A percentile compares a stretch with the other conserved stretches of the same genome.
These are phyloP conservation scores for Phyllosticta capitalensis DNA, from an alignment of 2,329 filamentous ascomycete species.

Conservation along the genomic window DNA sequence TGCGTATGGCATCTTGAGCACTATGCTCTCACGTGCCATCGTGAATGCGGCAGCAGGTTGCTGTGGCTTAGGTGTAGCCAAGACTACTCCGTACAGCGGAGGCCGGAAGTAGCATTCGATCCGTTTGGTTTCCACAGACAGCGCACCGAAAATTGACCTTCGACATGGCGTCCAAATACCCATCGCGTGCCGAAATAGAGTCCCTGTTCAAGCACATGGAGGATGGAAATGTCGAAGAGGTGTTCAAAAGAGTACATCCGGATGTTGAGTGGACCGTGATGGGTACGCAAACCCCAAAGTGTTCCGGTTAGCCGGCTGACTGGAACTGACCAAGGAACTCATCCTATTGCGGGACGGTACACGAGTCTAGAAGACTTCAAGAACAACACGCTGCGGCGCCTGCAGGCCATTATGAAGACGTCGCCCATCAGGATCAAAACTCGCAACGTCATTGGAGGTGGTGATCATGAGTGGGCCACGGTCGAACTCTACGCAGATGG, in stretches of 20 bases:
- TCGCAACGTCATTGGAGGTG: constrained; percentile 3
- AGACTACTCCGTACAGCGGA: not conserved
- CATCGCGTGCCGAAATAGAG: not conserved
- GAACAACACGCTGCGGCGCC: not conserved
- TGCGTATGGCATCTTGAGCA: not conserved
- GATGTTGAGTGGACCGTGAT: not conserved
- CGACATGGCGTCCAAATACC: not conserved
- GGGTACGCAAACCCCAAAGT: not conserved
- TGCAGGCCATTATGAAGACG: not conserved
- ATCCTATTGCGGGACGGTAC: not conserved
- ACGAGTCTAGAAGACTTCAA: not conserved
- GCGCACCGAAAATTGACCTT: not conserved
- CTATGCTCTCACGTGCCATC: not conserved
- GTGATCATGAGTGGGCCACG: not conserved
- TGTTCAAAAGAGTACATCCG: not conserved
- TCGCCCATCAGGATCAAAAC: constrained; percentile 17
- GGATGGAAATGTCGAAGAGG: not conserved
- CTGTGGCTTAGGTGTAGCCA: not conserved
- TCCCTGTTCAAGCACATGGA: not conserved
- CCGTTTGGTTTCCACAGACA: not conserved
- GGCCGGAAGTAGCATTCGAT: not conserved
- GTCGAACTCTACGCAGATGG: not conserved
- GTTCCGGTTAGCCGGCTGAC: not conserved
- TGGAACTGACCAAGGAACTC: not conserved
- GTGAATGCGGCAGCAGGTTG: not conserved